Percentiles rank a stretch among this genome's conserved stretches.
Evolutionary conservation across 208 protist genomes (phyloP).

Genomic region (Strigomonas galati): DNA sequence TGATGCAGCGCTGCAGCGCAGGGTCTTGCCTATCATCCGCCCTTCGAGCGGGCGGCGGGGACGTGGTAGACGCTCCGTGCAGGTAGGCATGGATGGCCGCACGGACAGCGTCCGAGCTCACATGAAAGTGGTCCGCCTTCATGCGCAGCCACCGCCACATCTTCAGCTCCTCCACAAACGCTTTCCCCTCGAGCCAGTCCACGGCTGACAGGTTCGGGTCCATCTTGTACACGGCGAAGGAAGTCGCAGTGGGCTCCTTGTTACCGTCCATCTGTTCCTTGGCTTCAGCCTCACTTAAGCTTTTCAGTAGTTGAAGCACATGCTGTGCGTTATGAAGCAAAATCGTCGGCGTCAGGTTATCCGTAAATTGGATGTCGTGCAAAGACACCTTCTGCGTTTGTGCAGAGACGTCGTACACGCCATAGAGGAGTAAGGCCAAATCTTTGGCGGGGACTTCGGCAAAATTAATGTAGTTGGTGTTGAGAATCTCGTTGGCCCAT

Average conservation of each 20-base stretch:
- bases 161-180: constrained; percentile 85
- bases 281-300: not conserved
- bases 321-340: constrained; percentile 6
- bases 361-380: constrained; percentile 46
- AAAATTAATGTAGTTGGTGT: constrained; percentile 34
- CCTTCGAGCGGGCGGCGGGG: no score
- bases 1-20: not conserved
- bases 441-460: constrained; percentile 54
- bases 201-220: constrained; percentile 32
- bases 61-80: no score
- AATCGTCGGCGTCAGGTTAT: constrained; percentile 7
- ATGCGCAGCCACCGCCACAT: constrained; percentile 82
- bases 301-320: not conserved
- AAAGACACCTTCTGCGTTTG: constrained; percentile 23
- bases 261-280: not conserved
- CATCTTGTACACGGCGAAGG: constrained; percentile 19
- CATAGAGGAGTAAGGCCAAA: constrained; percentile 67
- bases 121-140: constrained; percentile 32
- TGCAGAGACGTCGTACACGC: constrained; percentile 15
- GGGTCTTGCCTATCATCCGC: no score
- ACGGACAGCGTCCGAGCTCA: constrained; percentile 19
- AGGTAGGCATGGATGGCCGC: constrained; percentile 27
- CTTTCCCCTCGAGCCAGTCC: constrained; percentile 69
- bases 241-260: not conserved
- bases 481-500: constrained; percentile 57